Base-by-base conservation (phyloP, 2,329 filamentous ascomycete species). In the Proliferodiscus dingleyae region DNA sequence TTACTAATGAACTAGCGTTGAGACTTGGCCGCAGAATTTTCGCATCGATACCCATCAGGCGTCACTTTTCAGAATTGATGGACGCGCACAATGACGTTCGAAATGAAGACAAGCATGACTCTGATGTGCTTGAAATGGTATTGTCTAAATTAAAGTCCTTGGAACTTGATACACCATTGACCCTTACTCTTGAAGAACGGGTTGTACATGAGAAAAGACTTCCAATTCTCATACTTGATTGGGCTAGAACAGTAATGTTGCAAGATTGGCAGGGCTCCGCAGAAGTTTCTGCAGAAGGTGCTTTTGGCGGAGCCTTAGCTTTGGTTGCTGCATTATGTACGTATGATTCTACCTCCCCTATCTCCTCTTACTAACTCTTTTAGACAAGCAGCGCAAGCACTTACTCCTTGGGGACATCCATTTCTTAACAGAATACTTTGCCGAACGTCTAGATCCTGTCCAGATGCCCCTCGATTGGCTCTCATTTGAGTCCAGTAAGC, bases 231-330 rank as follows among this genome's bases (percentile, higher is more conserved):
- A 67, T 80, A 5, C 66, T 89, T 21, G 85, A 89, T 57, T 89
- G 84, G 85, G 77, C 85, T 16, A 75, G 85, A 48, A 81, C 83
- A 0, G 75, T 93, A 1, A 77, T 95, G 59, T 67, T 94, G 36
- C 80, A 82, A 45, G 81, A 87, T 51, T 96, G 90, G 90, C 78
- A 91, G 59, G 87, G 88, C 0, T 78, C 78, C 44, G 77, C 86
- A 1, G 77, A 83, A 34, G 76, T 95, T 41, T 71, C 80, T 2
- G 81, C 78, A 44, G 83, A 85, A 57, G 80, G 83, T 23, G 74
- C 85, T 11, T 83, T 89, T 50, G 87, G 87, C 11, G 85, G 87
- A 42, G 88, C 89, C 6, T 68, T 96, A 32, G 80, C 83, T 38
- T 74, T 94, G 23, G 77, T 95, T 37, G 72, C 78, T 23, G 76